Evolutionary conservation across 1,284 basidiomycete species (phyloP), one percentile per base, ranked within the genome.

Genomic region (Cutaneotrichosporon daszewskae): DNA sequence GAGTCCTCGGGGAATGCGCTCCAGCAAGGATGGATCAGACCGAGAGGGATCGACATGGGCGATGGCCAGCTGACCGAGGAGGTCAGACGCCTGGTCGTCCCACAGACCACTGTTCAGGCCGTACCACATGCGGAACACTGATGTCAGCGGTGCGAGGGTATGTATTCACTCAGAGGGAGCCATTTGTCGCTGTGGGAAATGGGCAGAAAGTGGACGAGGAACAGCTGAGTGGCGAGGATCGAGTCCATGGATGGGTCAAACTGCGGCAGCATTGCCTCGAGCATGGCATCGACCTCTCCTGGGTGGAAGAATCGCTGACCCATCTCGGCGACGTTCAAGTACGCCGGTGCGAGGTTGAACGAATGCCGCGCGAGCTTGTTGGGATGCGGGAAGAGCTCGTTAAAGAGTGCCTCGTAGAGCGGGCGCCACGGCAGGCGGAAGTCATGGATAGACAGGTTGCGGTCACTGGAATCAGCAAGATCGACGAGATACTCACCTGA

Each of bases 271-370:
- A 78, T 76, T 12, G 68, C 69, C 23, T 80, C 76, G 20, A 98
- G 81, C 87, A 98, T 97, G 53, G 87, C 85, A 55, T 87, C 82
- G 35, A 86, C 85, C 37, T 89, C 86, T 40, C 82, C 79, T 9
- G 91, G 86, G 57, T 91, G 84, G 71, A 92, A 97, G 77, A 96
- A 96, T 33, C 86, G 77, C 55, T 86, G 83, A 29, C 81, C 78
- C 55, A 78, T 78, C 54, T 89, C 84, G 26, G 89, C 86, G 49
- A 96, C 78, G 62, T 85, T 87, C 20, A 89, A 84, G 75, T 90
- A 84, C 50, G 54, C 51, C 6, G 57, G 55, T n/a, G 59, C 58
- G n/a, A 62, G 59, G 42, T 53, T 50, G 31, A 75, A 78, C 49
- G 62, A 81, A 81, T 80, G 84, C 58, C 86, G 82, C 68, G 87